Evolutionary conservation across 1,139 yeast genomes (phyloP).

Genomic region (Hansenula anomala): DNA sequence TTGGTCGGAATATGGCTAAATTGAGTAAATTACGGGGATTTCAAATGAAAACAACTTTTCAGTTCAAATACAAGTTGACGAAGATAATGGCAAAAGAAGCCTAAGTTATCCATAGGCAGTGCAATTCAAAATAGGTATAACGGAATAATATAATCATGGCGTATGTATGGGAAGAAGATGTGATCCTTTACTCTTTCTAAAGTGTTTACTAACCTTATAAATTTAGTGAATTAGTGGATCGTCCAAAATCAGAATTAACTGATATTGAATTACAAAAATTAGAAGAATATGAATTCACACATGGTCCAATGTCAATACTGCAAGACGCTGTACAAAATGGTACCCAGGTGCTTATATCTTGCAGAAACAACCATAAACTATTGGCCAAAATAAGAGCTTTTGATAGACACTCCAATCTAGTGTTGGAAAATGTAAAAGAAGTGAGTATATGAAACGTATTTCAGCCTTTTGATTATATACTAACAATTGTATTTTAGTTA

Average conservation of each 20-base stretch:
- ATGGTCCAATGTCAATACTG: conserved; percentile 88
- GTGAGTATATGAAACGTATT: conserved; percentile 20
- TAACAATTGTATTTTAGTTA: conserved; percentile 27
- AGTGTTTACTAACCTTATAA: conserved; percentile 12
- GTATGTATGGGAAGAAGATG: conserved; percentile 8
- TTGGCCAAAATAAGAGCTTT: conserved; percentile 90
- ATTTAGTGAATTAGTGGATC: conserved; percentile 56
- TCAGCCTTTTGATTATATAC: not conserved
- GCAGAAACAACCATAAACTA: conserved; percentile 89
- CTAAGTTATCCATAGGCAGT: too few species aligned
- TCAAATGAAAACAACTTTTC: conserved; percentile 1
- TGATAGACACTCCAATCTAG: conserved; percentile 93
- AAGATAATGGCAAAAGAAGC: too few species aligned
- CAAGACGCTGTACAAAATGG: conserved; percentile 74
- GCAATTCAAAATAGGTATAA: too few species aligned
- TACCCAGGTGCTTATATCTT: conserved; percentile 78
- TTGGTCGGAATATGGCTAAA: not conserved
- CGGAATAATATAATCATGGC: conserved; percentile 13
- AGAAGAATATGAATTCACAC: conserved; percentile 85
- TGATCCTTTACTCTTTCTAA: not conserved
- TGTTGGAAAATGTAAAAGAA: conserved; percentile 88
- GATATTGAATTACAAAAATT: conserved; percentile 74
- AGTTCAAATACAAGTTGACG: not conserved
- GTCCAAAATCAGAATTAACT: conserved; percentile 75
- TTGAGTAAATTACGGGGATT: not conserved